Evolutionary conservation across 176 grass and related monocot genomes (phyloP), one percentile per base, ranked within the genome.

Genomic region (Secale cereale): DNA sequence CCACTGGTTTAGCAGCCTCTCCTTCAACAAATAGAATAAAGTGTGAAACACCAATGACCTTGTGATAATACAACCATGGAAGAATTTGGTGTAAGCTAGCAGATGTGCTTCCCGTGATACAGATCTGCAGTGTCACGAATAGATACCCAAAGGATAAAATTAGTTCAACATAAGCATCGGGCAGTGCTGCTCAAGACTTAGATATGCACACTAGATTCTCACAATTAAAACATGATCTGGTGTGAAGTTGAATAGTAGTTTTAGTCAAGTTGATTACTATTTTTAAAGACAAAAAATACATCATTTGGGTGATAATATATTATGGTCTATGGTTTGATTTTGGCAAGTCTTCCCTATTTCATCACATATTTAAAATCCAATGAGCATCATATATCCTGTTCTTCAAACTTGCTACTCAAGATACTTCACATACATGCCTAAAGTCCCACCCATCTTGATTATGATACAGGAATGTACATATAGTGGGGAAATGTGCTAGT

Each of bases 31-130:
- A 98, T 22, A 98, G 90, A 74, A 98, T 82, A 80, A 95, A 95
- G 70, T 89, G 87, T 59, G 97, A 94, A 83, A 98, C 97, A 59
- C 97, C 97, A 59, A 98, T 94, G 75, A 95, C 97, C 72, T 98
- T 98, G 80, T 98, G 97, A 78, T 98, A 98, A 77, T 91, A 98
- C 75, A 98, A 87, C 97, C 97, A 98, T 65, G 97, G 97, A 82
- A 98, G 93, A 89, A 98, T 98, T 91, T 98, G 97, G 81, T 95
- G 89, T 33, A 98, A 77, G 32, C 90, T 77, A 87, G 91, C 97
- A 62, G 97, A 89, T 56, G 97, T 98, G 88, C 91, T 98, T 81
- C 87, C 85, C 0, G 97, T 95, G 79, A 98, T 91, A 89, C 91
- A 98, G 81, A 99, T 94, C 97, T 99, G 86, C 82, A 80, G 16